These are phyloP conservation scores for Tolypocladium endophyticum DNA, from an alignment of 2,329 filamentous ascomycete species.

Conservation along the genomic window DNA sequence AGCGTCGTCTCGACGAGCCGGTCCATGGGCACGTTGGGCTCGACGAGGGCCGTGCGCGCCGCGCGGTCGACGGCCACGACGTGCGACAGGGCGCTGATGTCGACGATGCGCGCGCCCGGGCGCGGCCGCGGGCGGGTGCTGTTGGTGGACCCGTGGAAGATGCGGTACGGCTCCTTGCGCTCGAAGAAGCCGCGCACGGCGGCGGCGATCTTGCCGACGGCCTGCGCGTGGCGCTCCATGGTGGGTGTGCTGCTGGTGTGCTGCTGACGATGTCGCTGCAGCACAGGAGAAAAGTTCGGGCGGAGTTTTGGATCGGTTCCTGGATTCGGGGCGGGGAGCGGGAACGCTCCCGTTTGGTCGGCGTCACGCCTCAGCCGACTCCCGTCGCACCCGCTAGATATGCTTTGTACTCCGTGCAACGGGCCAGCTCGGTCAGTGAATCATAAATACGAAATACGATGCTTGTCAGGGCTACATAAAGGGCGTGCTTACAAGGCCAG, in stretches of 20 bases:
- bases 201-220: conserved; percentile 35
- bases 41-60: conserved; percentile 51
- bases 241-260: not conserved
- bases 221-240: conserved; percentile 41
- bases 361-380: not conserved
- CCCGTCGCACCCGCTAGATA: not conserved
- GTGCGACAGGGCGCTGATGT: conserved; percentile 53
- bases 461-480: not conserved
- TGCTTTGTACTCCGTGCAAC: not conserved
- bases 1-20: conserved; percentile 55
- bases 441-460: not conserved
- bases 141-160: conserved; percentile 70
- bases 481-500: not conserved
- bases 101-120: conserved; percentile 29
- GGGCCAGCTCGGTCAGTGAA: not conserved
- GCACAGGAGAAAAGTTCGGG: not conserved
- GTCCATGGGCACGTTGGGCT: conserved; percentile 71
- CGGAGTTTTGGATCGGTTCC: not conserved
- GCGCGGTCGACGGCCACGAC: conserved; percentile 52
- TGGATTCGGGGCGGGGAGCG: not conserved
- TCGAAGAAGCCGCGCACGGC: conserved; percentile 38
- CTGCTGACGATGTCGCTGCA: not conserved
- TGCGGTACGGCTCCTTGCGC: conserved; percentile 51
- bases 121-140: conserved; percentile 47
- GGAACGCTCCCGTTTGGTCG: not conserved